Conservation (phyloP, 2,329 filamentous ascomycete species). For the Xylaria sp. region DNA sequence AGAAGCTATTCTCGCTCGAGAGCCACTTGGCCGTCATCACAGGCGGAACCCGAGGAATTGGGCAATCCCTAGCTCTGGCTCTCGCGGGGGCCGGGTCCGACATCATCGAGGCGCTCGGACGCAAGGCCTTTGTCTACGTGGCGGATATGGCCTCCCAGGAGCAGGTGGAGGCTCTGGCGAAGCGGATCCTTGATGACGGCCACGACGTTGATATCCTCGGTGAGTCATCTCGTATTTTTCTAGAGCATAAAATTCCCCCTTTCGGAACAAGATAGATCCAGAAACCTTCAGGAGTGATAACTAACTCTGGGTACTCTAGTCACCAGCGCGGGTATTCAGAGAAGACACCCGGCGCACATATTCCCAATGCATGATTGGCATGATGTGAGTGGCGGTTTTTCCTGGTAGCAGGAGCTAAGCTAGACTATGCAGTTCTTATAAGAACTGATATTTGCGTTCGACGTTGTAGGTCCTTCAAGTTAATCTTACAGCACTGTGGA, state of each 20-base stretch:
- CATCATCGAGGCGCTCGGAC: slow-evolving; percentile 70
- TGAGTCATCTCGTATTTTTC: too few relatives aligned
- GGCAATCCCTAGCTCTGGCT: slow-evolving; percentile 65
- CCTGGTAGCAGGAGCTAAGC: neutral
- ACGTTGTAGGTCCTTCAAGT: slow-evolving; percentile 69
- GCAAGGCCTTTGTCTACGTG: slow-evolving; percentile 72
- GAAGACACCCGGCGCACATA: slow-evolving; percentile 75
- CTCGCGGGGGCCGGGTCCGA: slow-evolving; percentile 67
- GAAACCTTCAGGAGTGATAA: too few relatives aligned
- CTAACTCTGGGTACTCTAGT: slow-evolving; percentile 49
- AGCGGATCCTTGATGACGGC: slow-evolving; percentile 68
- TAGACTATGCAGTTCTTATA: neutral
- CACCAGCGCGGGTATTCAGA: slow-evolving; percentile 87
- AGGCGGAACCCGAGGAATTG: slow-evolving; percentile 66
- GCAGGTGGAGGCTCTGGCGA: slow-evolving; percentile 68
- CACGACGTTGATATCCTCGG: slow-evolving; percentile 75
- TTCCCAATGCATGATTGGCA: slow-evolving; percentile 84
- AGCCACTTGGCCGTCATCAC: slow-evolving; percentile 66
- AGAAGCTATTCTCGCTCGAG: slow-evolving; percentile 60
- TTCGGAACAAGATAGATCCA: too few relatives aligned
- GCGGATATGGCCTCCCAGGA: slow-evolving; percentile 71
- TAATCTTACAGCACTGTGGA: slow-evolving; percentile 85
- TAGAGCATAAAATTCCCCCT: too few relatives aligned
- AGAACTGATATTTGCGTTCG: neutral
- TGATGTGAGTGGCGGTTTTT: slow-evolving; percentile 62